Evolutionary conservation across 208 protist genomes (phyloP).

Genomic region (Tetramitus jugosus): DNA sequence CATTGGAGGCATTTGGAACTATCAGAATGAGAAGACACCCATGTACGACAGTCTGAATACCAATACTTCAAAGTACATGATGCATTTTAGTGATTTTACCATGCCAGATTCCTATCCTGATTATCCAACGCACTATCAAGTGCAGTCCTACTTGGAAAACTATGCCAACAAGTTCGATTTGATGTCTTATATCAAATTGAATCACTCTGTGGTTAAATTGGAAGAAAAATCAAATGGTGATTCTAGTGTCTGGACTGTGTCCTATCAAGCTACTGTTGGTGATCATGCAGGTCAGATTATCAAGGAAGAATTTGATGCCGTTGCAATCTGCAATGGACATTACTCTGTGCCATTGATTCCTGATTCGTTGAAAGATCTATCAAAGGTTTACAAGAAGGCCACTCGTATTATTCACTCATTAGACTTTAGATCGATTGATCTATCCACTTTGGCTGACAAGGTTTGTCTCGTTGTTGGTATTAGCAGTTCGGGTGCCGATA

Average conservation of each 20-base stretch:
- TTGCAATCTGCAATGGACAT: background rate
- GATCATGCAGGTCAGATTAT: background rate
- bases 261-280: background rate
- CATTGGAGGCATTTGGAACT: conserved; percentile 1
- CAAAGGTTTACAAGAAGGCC: background rate
- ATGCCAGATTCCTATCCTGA: background rate
- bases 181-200: background rate
- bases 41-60: conserved; percentile 1
- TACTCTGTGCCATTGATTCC: background rate
- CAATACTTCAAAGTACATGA: background rate
- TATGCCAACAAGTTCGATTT: background rate
- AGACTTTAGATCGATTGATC: background rate
- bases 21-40: background rate
- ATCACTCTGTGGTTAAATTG: background rate
- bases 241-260: background rate
- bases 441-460: conserved; percentile 15
- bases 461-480: background rate
- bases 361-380: background rate
- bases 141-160: background rate
- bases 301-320: background rate
- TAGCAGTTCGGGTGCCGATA: background rate
- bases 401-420: background rate
- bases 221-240: background rate
- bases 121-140: background rate
- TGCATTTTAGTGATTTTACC: conserved; percentile 8